These are phyloP conservation scores for Triadica sebifera DNA, from an alignment of 345 rosid genomes.

Conservation along the genomic window DNA sequence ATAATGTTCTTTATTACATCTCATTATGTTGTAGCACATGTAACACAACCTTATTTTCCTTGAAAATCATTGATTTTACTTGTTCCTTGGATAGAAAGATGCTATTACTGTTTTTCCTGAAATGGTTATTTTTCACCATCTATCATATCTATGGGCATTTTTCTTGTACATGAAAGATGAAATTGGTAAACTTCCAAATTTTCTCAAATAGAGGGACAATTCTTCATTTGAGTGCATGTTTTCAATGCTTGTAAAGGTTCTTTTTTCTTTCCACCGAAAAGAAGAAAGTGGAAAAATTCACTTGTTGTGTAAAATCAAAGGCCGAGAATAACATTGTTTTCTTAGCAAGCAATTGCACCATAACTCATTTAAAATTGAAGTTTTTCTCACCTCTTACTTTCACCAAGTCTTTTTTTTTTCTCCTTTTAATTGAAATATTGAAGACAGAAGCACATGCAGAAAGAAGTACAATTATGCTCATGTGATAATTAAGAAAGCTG, in stretches of 20 bases:
- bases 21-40: background rate
- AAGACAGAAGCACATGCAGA: background rate
- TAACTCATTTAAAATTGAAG: background rate
- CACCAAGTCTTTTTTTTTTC: background rate
- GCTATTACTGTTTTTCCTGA: background rate
- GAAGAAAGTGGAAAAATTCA: background rate
- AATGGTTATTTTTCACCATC: background rate
- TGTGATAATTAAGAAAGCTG: background rate
- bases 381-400: background rate
- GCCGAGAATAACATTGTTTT: background rate
- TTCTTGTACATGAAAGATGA: background rate
- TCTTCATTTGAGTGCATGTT: background rate
- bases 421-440: background rate
- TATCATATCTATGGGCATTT: background rate
- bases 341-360: background rate
- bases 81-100: background rate
- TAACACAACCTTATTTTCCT: background rate
- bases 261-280: background rate
- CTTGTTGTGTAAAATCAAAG: background rate
- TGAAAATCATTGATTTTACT: background rate
- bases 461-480: background rate
- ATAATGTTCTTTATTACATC: background rate
- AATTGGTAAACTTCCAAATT: background rate
- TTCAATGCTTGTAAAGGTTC: background rate
- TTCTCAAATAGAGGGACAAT: background rate